Conservation (phyloP, 2,329 filamentous ascomycete species). For the Phyllosticta citriasiana region DNA sequence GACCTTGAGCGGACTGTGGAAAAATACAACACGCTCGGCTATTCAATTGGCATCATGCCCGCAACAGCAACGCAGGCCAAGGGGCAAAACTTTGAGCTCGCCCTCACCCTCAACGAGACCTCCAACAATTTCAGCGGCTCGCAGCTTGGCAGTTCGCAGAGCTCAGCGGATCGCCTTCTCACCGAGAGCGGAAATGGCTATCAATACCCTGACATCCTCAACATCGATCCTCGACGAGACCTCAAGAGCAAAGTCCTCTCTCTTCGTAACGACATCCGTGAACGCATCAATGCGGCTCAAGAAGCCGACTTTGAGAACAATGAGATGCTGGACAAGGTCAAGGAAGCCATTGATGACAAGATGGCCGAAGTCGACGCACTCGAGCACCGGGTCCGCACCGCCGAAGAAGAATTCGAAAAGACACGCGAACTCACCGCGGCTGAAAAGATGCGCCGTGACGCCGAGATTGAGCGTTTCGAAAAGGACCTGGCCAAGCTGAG, state of each 20-base stretch:
- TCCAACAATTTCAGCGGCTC: slow-evolving; percentile 57
- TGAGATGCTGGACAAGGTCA: slow-evolving; percentile 80
- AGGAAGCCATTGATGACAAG: slow-evolving; percentile 95
- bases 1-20: slow-evolving; percentile 87
- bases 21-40: slow-evolving; percentile 86
- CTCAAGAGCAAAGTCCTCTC: slow-evolving; percentile 69
- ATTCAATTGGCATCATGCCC: slow-evolving; percentile 87
- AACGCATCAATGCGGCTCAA: slow-evolving; percentile 69
- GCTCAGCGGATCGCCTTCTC: slow-evolving; percentile 61
- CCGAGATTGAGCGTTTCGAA: slow-evolving; percentile 97
- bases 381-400: slow-evolving; percentile 76
- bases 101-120: slow-evolving; percentile 67
- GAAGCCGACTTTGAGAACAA: slow-evolving; percentile 92
- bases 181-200: slow-evolving; percentile 78
- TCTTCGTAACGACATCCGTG: slow-evolving; percentile 84
- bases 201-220: slow-evolving; percentile 78
- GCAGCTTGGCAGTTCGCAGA: slow-evolving; percentile 39
- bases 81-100: slow-evolving; percentile 74
- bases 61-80: slow-evolving; percentile 75
- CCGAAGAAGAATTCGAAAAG: slow-evolving; percentile 88
- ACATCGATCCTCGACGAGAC: slow-evolving; percentile 73
- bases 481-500: slow-evolving; percentile 95
- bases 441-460: slow-evolving; percentile 78
- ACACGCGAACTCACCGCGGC: slow-evolving; percentile 79
- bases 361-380: slow-evolving; percentile 83